Base-by-base conservation (phyloP, 768 basidiomycete species). In the Pluteus cervinus region DNA sequence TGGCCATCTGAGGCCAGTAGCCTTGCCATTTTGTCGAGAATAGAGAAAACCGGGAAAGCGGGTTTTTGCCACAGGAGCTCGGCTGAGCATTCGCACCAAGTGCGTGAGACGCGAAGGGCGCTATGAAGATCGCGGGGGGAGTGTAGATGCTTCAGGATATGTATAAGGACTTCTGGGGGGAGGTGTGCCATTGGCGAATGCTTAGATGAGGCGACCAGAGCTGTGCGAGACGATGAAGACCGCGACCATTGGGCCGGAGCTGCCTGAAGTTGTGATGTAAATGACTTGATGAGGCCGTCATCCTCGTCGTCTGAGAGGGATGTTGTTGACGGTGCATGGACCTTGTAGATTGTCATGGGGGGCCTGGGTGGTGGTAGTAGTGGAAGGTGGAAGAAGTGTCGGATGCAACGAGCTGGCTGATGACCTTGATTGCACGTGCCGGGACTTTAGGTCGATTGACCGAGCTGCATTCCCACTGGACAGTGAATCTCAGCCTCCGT, bases 61-160 rank as follows among this genome's bases (percentile, higher is more conserved):
- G 93, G 93, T 51, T 87, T 85, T 59, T 91, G 84, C 93, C 93
- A 99, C 16, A 98, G 71, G 15, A 97, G 73, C 58, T 97, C 89
- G 29, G 93, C 91, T 21, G 90, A 81, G 60, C 91, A 96, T 55
- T 93, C 85, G 69, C 91, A 97, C 92, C 94, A 99, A 18, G 79
- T 73, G 40, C 88, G 80, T 14, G 81, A 91, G 18, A 97, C 92
- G 40, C 83, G 78, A 43, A 93, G 71, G 26, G 77, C 72, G 46
- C 70, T 66, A 45, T 83, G 76, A 32, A 97, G 72, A 58, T 94
- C 87, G 42, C 73, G 69, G 21, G 81, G 65, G 0, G 76, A 70
- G 47, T 83, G 76, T 9, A 99, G 70, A 49, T 91, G 78, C 47
- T 83, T 86, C 48, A 99, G 74, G 52, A 97, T 86, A 55, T 94